phyloP scores from a whole-genome alignment of 2,329 filamentous ascomycete genomes.

The Talaromyces sp. region DNA sequence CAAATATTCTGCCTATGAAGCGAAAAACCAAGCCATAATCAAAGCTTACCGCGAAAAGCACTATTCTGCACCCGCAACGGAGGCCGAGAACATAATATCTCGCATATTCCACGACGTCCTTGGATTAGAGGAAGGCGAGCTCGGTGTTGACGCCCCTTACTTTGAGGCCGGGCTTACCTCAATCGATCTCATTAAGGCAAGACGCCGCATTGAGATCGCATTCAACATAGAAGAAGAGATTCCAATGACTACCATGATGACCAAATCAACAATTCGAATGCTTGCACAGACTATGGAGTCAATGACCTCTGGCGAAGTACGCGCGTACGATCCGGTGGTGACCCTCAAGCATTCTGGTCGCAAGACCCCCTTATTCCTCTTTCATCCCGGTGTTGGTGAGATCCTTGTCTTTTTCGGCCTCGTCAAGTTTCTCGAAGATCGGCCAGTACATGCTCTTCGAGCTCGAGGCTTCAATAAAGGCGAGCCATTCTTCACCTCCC shows the following conservation, averaged over 20 bases:
- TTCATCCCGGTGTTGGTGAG: conserved; percentile 38
- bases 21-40: conserved; percentile 13
- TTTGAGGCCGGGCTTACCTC: conserved; percentile 31
- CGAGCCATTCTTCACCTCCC: conserved; percentile 33
- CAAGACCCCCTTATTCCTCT: conserved; percentile 30
- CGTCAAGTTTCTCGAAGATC: conserved; percentile 28
- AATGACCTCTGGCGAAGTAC: not conserved
- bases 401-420: conserved; percentile 37
- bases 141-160: conserved; percentile 19
- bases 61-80: not conserved
- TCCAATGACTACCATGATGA: conserved; percentile 35
- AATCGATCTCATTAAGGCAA: conserved; percentile 40
- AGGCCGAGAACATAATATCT: not conserved
- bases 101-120: not conserved
- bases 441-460: conserved; percentile 47
- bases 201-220: conserved; percentile 29
- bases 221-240: conserved; percentile 29
- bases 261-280: conserved; percentile 18
- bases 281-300: conserved; percentile 25
- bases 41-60: conserved; percentile 1
- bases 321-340: conserved; percentile 29
- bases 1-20: conserved; percentile 19
- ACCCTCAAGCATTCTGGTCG: conserved; percentile 22
- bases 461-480: conserved; percentile 42
- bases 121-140: conserved; percentile 13